Base-by-base conservation (phyloP, 2,329 filamentous ascomycete species). In the Colletotrichum echinochloae region DNA sequence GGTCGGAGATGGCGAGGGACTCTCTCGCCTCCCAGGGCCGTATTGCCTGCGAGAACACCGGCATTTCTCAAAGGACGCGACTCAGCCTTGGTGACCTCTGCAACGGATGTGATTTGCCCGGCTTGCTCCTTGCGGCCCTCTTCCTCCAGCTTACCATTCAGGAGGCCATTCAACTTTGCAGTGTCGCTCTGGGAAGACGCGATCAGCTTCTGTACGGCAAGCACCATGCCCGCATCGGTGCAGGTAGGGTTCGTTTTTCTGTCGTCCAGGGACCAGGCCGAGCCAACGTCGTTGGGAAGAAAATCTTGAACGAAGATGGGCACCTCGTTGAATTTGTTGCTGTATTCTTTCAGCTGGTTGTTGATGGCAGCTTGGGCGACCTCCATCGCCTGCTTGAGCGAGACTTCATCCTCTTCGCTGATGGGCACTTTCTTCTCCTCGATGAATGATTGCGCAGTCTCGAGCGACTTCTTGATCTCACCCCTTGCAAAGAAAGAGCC, bases 281-380 rank as follows among this genome's bases (percentile, higher is more conserved):
- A 79, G 3, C 87, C 87, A 3, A 87, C 86, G 0, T 86, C 84
- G 14, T 84, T 83, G 0, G 94, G 92, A 3, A 73, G 64, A 76
- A 95, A 94, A 23, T 88, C 81, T 3, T 88, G 77, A 3, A 97
- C 81, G 68, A 90, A 92, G 14, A 97, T 79, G 0, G 94, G 94
- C 68, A 98, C 86, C 77, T 97, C 93, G 74, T 95, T 93, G 28
- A 89, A 90, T 33, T 83, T 80, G 68, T 91, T 92, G 75, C 94
- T 90, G 0, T 89, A 84, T 30, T 83, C 83, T 85, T 94, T 95
- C 35, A 91, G 85, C 8, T 80, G 75, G 70, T 91, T 95, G 0
- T 77, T 73, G 0, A 90, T 76, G 0, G 92, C 90, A 4, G 83
- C 75, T 51, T 89, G 84, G 1, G 93, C 91, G 61, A 91, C 85